Percentiles rank a stretch among this genome's conserved stretches.
Conservation (phyloP, 2,329 filamentous ascomycete species). For the Phialophora expanda region DNA sequence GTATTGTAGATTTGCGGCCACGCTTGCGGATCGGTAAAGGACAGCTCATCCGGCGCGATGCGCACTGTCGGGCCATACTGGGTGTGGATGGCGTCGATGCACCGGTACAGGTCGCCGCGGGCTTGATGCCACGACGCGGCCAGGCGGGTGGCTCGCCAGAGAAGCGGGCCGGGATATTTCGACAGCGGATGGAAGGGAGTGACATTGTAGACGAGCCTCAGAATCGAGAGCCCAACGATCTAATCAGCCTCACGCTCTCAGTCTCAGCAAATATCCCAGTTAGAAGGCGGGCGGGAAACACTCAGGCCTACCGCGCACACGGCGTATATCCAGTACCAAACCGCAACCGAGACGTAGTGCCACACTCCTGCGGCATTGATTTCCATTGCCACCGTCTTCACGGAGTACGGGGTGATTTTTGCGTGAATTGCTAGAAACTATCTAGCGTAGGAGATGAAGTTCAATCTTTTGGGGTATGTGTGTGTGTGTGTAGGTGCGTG, state of each 20-base stretch:
- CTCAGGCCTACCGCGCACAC: not conserved
- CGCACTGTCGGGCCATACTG: constrained; percentile 43
- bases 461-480: not conserved
- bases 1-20: constrained; percentile 44
- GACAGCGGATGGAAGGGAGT: constrained; percentile 27
- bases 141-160: constrained; percentile 29
- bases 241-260: not conserved
- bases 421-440: not conserved
- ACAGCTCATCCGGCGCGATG: constrained; percentile 44
- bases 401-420: not conserved
- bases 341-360: constrained; percentile 5
- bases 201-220: constrained; percentile 23
- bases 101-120: constrained; percentile 26
- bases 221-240: not conserved
- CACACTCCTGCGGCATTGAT: not conserved
- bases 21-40: constrained; percentile 39
- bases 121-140: constrained; percentile 26
- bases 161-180: constrained; percentile 22
- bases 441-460: not conserved
- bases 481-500: no score
- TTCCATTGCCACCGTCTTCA: not conserved
- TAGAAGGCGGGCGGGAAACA: not conserved
- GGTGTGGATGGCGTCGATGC: constrained; percentile 38
- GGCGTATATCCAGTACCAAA: constrained; percentile 3
- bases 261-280: not conserved